Evolutionary conservation across 1,284 basidiomycete genomes (phyloP), one percentile per base, ranked within the genome.

Genomic region (Sporisorium scitamineum): DNA sequence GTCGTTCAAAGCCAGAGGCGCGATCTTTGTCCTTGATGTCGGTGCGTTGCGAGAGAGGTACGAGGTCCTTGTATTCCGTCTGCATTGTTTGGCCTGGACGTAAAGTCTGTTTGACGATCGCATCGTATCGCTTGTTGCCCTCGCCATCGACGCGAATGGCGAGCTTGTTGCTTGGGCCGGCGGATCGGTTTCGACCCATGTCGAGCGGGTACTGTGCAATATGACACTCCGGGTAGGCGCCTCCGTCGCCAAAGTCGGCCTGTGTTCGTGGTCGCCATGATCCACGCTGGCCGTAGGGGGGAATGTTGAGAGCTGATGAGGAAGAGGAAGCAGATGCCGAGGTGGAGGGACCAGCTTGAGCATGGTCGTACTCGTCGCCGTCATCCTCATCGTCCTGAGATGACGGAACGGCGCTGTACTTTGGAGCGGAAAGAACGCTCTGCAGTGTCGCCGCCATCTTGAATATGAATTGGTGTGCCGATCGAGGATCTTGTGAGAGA

Each of bases 191-290:
- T 86, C 91, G 90, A 57, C 96, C 96, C 90, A 99, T 92, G 73
- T 95, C 94, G 76, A 97, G 86, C 8, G 96, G 96, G 87, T 97
- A 99, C 85, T 99, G 96, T 13, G 96, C 96, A 61, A 97, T 88
- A 88, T 96, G 95, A 86, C 95, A 97, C 88, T 99, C 96, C 1
- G 97, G 96, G 87, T 93, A 99, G 58, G 95, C 90, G 78, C 96
- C 96, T 76, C 96, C 96, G 82, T 95, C 94, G 54, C 91, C 93
- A 87, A 92, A 98, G 82, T 98, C 95, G 62, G 92, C 91, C 70
- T 90, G 89, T 22, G 89, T 88, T 45, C 89, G 89, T 22, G 96
- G 96, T 82, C 91, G 93, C 96, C 96, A 99, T 66, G 90, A 92
- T 76, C 86, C 88, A 67, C 96, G 89, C 82, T 92, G 90, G 8